Base-by-base conservation (phyloP, 2,329 filamentous ascomycete species). In the Aspergillus tanneri region DNA sequence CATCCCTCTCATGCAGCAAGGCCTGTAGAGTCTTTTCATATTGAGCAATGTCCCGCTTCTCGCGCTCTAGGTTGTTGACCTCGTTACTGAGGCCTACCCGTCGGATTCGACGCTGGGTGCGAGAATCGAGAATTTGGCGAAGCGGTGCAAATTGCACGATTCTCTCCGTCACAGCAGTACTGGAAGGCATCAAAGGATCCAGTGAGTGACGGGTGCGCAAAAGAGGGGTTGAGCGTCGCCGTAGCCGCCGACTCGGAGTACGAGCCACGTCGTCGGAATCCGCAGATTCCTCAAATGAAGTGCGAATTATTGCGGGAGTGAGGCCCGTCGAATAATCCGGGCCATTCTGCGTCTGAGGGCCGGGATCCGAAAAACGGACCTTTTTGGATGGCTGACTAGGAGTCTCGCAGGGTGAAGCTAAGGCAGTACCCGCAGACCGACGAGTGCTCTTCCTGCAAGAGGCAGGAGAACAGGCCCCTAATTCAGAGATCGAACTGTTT, bases 71-170 rank as follows among this genome's bases (percentile, higher is more conserved):
- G 19, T 65, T 58, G 52, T 75, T 75, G 48, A 74, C 69, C 49
- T 76, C 74, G 50, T 75, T 69, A 46, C 74, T 77, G 38, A 77
- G 55, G 4, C 74, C 71, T 43, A 70, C 65, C 10, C 75, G 68
- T 24, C 66, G 60, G 36, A 77, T 71, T 25, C 73, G 68, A 28
- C 75, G 65, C 50, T 70, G 69, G 2, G 69, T 69, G 16, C 75
- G 63, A 5, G 61, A 56, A 42, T 75, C 72, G 18, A 77, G 55
- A 2, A 71, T 66, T 47, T 76, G 70, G 10, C 68, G 66, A 30
- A 75, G 57, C 11, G 75, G 72, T 7, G 70, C 69, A 46, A 76
- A 77, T 41, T 76, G 73, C 3, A 75, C 43, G n/a, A 67, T 61
- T 7, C 61, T 61, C 21, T 65, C 60, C 3, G 58, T 45, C n/a